These are phyloP conservation scores for Sonneratia alba DNA, from an alignment of 345 rosid genomes.

Conservation along the genomic window DNA sequence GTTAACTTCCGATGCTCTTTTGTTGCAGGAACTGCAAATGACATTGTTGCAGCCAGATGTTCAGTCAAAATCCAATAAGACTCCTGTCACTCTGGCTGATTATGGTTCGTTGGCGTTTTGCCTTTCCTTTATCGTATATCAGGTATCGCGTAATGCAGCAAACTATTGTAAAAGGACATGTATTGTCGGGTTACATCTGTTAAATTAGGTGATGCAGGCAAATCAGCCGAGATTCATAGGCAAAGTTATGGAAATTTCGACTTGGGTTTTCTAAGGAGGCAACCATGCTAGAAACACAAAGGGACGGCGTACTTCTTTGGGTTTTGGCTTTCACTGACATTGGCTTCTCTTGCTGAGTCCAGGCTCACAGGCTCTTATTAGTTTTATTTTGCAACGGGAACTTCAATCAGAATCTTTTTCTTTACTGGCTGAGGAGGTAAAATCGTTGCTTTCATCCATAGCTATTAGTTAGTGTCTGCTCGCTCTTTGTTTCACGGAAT, in stretches of 20 bases:
- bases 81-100: conserved; percentile 97
- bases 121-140: conserved; percentile 3
- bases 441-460: neutral
- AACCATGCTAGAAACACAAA: neutral
- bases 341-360: conserved; percentile 8
- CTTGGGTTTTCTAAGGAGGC: neutral
- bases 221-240: neutral
- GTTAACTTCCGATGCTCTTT: neutral
- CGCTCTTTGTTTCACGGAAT: neutral
- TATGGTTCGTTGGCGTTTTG: conserved; percentile 45
- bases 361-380: conserved; percentile 93
- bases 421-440: conserved; percentile 90
- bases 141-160: no score
- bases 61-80: conserved; percentile 76
- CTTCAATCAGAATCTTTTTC: conserved; percentile 66
- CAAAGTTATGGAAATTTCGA: neutral
- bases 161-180: neutral
- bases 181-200: neutral
- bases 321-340: neutral
- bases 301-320: neutral
- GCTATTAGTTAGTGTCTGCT: neutral
- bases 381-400: conserved; percentile 64
- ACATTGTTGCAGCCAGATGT: conserved; percentile 78
- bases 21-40: conserved; percentile 71
- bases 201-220: neutral